Base-by-base conservation (phyloP, 2,329 filamentous ascomycete species). In the Neonectria neomacrospora region DNA sequence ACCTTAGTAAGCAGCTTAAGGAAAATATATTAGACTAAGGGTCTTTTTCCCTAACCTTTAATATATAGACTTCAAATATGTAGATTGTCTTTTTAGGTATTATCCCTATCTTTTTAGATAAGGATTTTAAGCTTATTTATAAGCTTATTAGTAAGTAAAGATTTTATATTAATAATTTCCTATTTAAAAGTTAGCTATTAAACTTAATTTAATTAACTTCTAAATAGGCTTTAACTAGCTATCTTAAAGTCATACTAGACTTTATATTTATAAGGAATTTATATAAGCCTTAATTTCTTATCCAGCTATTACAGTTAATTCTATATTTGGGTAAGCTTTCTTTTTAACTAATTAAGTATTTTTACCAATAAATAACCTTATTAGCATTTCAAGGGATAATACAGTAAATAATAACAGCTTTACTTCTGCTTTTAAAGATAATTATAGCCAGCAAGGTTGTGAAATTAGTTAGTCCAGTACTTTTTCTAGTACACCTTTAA, bases 301-400 rank as follows among this genome's bases (percentile, higher is more conserved):
- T 34, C 32, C 12, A 14, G 12, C 32, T 34, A 34, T 34, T 26
- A 32, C 5, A 51, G 5, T 26, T 26, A 30, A 16, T 51, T 32
- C 28, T 30, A 18, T 18, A 32, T 32, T 51, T 51, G 34, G 48
- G 18, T 18, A 30, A 28, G 22, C 28, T 32, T 51, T 12, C 14
- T 28, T 8, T 48, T 48, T 48, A 48, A 28, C 18, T 5, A 32
- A n/a, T 32, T 51, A 26, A 30, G 22, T n/a, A n/a, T n/a, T n/a
- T n/a, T n/a, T n/a, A n/a, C n/a, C 34, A 51, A 20, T 30, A 28
- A 51, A 51, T 28, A 51, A 51, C 28, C 26, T 51, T 51, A 51
- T 34, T 51, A 28, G 22, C 20, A 51, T 30, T 30, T 18, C 8
- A 41, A 41, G 37, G 37, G 37, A 41, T 41, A 41, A 41, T 18